phyloP scores from a whole-genome alignment of 768 basidiomycete genomes.

The Amylocystis lapponica region DNA sequence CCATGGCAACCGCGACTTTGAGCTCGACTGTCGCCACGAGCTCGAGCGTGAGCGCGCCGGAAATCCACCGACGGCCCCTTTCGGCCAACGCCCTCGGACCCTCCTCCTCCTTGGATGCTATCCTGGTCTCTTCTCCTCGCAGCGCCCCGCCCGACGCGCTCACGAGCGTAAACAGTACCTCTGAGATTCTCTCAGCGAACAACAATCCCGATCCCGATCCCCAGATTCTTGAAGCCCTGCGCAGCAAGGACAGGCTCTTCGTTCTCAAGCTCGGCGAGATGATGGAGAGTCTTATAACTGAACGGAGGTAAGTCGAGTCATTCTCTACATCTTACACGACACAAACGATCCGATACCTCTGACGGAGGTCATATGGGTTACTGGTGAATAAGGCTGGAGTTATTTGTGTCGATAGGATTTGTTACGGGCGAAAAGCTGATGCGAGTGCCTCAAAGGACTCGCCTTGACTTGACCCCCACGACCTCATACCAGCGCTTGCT shows the following conservation, averaged over 20 bases:
- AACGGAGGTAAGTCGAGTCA: conserved; percentile 57
- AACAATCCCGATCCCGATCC: conserved; percentile 54
- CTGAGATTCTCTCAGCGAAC: conserved; percentile 8
- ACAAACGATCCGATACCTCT: too few relatives aligned
- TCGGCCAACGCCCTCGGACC: conserved; percentile 9
- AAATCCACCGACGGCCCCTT: conserved; percentile 10
- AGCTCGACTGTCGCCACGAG: conserved; percentile 10
- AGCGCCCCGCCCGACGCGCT: conserved; percentile 6
- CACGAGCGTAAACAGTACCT: conserved; percentile 3
- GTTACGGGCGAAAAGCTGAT: too few relatives aligned
- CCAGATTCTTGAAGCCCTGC: conserved; percentile 80
- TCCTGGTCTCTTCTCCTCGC: conserved; percentile 7
- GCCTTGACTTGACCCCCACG: conserved; percentile 60
- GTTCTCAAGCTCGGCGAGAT: conserved; percentile 85
- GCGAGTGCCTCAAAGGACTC: conserved; percentile 35
- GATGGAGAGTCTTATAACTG: conserved; percentile 75
- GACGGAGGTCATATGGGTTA: too few relatives aligned
- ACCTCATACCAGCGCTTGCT: conserved; percentile 84
- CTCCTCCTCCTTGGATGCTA: conserved; percentile 15
- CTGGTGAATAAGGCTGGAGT: too few relatives aligned
- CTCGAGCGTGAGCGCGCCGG: conserved; percentile 15
- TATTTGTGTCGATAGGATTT: too few relatives aligned
- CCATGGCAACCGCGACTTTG: conserved; percentile 14
- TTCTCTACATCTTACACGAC: too few relatives aligned
- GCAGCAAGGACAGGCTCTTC: conserved; percentile 82